Conservation (phyloP, 1,284 basidiomycete genomes). For the Rhodotorula glutinis region DNA sequence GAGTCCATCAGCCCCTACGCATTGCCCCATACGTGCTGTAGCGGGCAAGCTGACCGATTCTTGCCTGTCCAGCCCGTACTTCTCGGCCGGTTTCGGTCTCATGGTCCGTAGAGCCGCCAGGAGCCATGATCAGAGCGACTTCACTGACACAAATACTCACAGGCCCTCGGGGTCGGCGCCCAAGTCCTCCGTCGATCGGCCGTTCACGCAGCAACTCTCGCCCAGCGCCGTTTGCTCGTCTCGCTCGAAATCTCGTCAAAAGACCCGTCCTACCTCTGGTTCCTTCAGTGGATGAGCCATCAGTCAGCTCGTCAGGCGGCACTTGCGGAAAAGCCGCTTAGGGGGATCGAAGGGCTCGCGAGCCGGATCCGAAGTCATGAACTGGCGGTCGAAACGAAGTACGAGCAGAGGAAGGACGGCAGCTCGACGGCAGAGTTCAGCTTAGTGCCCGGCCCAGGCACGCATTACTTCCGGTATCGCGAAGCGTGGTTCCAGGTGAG, state of each 20-base stretch:
- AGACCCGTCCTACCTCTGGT: conserved; percentile 94
- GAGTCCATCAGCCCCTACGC: background rate
- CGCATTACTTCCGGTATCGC: conserved; percentile 84
- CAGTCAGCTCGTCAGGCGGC: conserved; percentile 44
- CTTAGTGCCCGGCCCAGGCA: conserved; percentile 91
- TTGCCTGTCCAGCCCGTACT: conserved; percentile 68
- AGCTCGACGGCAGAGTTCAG: conserved; percentile 82
- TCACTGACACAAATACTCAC: background rate
- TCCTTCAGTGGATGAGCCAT: conserved; percentile 91
- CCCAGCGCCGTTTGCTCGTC: conserved; percentile 86
- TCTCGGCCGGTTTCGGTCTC: conserved; percentile 91
- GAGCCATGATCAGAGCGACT: fast-evolving
- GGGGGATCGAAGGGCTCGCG: conserved; percentile 36
- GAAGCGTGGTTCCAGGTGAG: conserved; percentile 93
- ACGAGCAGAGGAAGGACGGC: conserved; percentile 84
- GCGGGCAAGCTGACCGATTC: background rate
- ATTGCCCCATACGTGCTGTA: background rate
- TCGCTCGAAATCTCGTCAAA: conserved; percentile 95
- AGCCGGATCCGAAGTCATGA: conserved; percentile 78
- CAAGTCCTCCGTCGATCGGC: conserved; percentile 69
- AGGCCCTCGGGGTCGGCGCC: conserved; percentile 83
- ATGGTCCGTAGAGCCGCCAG: conserved; percentile 62
- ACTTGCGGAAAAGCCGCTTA: conserved; percentile 11
- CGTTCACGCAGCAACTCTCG: conserved; percentile 66
- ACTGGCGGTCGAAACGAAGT: conserved; percentile 86